Conservation (phyloP, 2,329 filamentous ascomycete genomes). For the Elsinoe arachidis region DNA sequence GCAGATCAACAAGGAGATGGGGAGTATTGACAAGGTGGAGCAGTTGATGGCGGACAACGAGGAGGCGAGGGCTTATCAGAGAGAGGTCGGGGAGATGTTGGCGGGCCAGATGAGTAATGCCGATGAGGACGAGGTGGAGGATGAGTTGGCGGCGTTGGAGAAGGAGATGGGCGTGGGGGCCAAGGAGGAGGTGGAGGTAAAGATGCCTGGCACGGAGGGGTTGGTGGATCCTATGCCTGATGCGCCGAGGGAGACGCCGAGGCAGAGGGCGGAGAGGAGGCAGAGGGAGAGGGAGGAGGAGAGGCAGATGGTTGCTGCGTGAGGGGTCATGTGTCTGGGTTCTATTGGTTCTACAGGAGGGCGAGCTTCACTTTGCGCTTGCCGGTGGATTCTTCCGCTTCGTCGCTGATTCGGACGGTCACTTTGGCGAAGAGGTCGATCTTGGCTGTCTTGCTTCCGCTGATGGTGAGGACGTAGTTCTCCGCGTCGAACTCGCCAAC, state of each 20-base stretch:
- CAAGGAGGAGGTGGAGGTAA: slow-evolving; percentile 24
- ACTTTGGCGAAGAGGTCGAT: slow-evolving; percentile 92
- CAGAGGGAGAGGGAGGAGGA: slow-evolving; percentile 20
- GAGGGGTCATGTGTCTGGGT: neutral
- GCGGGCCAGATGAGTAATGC: slow-evolving; percentile 81
- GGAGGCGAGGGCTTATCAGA: slow-evolving; percentile 84
- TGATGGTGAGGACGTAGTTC: slow-evolving; percentile 63
- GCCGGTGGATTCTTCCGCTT: slow-evolving; percentile 90
- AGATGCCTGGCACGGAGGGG: slow-evolving; percentile 25
- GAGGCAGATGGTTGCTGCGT: slow-evolving; percentile 22
- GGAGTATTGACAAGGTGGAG: slow-evolving; percentile 85
- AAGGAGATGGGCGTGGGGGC: slow-evolving; percentile 42
- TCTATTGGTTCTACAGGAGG: slow-evolving; percentile 29
- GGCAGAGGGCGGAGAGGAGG: slow-evolving; percentile 23
- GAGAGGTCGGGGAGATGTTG: slow-evolving; percentile 91
- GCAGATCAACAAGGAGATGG: slow-evolving; percentile 93
- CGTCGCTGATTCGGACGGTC: slow-evolving; percentile 77
- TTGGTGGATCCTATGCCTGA: slow-evolving; percentile 24
- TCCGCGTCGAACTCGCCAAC: slow-evolving; percentile 79
- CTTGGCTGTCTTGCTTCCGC: slow-evolving; percentile 41
- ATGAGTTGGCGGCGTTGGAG: slow-evolving; percentile 79
- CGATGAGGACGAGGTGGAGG: slow-evolving; percentile 96
- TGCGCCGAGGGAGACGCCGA: slow-evolving; percentile 24
- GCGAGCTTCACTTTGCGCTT: slow-evolving; percentile 82
- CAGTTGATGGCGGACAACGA: slow-evolving; percentile 88